Conservation (phyloP, 2,329 filamentous ascomycete genomes). For the Diaporthe sp. region DNA sequence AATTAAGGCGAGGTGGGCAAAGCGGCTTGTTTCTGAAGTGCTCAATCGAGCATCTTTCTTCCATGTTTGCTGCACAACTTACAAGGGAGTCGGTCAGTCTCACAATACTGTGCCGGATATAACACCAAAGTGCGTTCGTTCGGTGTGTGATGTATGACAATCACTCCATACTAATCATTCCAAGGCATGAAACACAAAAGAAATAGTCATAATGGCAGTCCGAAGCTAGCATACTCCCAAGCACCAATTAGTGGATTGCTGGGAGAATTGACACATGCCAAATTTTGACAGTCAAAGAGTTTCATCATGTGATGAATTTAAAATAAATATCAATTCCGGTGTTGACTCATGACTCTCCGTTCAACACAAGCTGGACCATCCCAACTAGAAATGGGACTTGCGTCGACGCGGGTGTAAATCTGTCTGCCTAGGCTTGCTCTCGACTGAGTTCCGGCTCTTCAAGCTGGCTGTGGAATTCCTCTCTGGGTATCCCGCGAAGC, state of each 20-base stretch:
- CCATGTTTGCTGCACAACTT: too few species aligned
- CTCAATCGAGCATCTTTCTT: not conserved
- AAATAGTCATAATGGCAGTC: too few species aligned
- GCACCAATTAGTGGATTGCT: too few species aligned
- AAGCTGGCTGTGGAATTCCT: not conserved
- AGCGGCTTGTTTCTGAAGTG: too few species aligned
- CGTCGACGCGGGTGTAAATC: conserved; percentile 1
- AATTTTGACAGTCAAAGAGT: too few species aligned
- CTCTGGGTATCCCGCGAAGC: conserved; percentile 13
- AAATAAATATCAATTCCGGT: not conserved
- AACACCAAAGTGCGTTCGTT: too few species aligned
- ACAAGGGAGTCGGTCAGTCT: too few species aligned
- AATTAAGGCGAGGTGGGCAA: too few species aligned
- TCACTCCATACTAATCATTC: not conserved
- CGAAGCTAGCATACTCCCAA: too few species aligned
- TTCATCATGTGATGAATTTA: not conserved
- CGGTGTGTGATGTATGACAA: not conserved
- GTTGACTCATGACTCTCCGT: too few species aligned
- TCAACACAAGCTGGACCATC: not conserved
- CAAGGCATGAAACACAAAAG: not conserved
- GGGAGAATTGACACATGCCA: not conserved
- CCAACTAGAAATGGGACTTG: conserved; percentile 14
- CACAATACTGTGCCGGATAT: too few species aligned
- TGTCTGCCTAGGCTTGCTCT: conserved; percentile 8
- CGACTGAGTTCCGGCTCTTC: not conserved